Percentiles rank a stretch among this genome's conserved stretches.
phyloP scores from a whole-genome alignment of 345 rosid species.

The Syzygium aqueum region DNA sequence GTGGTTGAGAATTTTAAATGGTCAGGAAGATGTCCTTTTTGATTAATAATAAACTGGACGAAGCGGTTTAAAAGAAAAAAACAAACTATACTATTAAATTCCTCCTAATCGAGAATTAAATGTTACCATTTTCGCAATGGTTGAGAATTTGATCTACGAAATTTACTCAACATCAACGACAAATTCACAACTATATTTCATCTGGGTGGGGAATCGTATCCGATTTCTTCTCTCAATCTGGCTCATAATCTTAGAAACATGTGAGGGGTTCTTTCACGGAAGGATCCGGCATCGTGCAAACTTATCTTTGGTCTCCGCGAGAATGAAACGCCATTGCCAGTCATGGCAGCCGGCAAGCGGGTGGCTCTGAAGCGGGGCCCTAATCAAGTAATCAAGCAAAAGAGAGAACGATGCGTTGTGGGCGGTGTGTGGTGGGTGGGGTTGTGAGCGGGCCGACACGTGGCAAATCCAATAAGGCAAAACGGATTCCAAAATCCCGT shows the following conservation, averaged over 20 bases:
- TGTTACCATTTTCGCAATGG: background rate
- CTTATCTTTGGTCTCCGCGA: background rate
- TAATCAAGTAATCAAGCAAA: background rate
- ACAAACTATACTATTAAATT: background rate
- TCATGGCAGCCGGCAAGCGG: background rate
- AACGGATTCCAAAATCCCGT: background rate
- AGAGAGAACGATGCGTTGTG: background rate
- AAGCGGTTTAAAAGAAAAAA: background rate
- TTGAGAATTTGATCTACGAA: background rate
- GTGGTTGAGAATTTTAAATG: background rate
- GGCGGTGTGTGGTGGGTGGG: too few species aligned
- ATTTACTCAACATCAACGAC: background rate
- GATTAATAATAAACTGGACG: fast-evolving
- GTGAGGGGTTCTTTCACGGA: too few species aligned
- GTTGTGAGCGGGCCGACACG: background rate
- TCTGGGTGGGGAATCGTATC: too few species aligned
- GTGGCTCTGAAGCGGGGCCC: background rate
- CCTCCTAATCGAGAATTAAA: fast-evolving
- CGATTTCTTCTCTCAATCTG: too few species aligned
- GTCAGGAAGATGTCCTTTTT: background rate
- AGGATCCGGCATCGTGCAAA: too few species aligned
- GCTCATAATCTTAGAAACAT: too few species aligned
- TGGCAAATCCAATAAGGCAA: background rate
- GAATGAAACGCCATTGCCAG: background rate
- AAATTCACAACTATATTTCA: too few species aligned